Evolutionary conservation across 257 asterid genomes (phyloP).

Genomic region (Osmanthus fragrans): DNA sequence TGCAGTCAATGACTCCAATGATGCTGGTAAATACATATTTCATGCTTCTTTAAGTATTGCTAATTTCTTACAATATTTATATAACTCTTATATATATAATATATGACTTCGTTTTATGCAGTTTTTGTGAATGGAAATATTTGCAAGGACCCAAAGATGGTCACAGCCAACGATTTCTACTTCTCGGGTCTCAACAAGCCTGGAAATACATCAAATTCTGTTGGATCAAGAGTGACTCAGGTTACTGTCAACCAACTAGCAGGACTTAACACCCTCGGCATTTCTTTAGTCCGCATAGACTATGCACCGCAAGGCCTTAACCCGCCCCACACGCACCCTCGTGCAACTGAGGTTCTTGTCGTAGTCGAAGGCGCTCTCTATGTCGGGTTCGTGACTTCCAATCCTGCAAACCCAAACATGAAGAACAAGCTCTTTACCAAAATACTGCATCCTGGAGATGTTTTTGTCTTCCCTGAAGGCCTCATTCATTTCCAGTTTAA

Average conservation of each 20-base stretch:
- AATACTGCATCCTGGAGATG: conserved; percentile 20
- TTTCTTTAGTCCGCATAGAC: conserved; percentile 12
- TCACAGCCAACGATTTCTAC: conserved; percentile 15
- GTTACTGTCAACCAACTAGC: conserved; percentile 9
- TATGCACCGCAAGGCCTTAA: background rate
- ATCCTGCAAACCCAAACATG: background rate
- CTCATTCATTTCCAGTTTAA: conserved; percentile 29
- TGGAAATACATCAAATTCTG: conserved; percentile 22
- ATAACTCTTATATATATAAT: background rate
- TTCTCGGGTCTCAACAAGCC: conserved; percentile 19
- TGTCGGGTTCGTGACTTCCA: background rate
- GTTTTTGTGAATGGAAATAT: conserved; percentile 24
- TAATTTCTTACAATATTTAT: too few relatives aligned
- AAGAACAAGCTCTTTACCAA: conserved; percentile 23
- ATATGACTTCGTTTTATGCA: background rate
- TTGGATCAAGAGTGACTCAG: conserved; percentile 13
- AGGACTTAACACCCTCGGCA: conserved; percentile 22
- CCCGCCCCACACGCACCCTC: background rate
- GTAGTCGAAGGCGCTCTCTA: background rate
- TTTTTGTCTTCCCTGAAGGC: conserved; percentile 27
- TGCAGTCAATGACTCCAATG: conserved; percentile 26
- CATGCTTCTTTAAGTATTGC: background rate
- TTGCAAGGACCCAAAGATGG: background rate
- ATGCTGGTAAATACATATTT: conserved; percentile 10
- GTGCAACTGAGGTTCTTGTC: background rate